Evolutionary conservation across 129 eudicot species (phyloP).

Genomic region (Sambucus nigra): DNA sequence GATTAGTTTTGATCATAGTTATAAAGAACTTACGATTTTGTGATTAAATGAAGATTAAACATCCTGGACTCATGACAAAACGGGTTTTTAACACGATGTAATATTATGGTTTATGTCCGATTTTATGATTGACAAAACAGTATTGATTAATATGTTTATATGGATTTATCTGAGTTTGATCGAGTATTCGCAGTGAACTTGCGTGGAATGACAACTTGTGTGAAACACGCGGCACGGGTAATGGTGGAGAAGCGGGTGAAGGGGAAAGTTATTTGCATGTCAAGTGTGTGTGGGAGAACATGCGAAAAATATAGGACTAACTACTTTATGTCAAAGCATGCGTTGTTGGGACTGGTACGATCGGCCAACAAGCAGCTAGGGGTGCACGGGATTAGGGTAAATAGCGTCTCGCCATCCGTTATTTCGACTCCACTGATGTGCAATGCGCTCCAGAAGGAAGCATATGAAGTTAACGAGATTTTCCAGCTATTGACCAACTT

Average conservation of each 20-base stretch:
- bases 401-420: conserved; percentile 16
- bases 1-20: too few relatives aligned
- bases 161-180: conserved; percentile 9
- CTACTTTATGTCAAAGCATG: conserved; percentile 19
- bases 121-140: too few relatives aligned
- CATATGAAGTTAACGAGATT: conserved; percentile 4
- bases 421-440: conserved; percentile 7
- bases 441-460: neutral
- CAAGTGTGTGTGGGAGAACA: conserved; percentile 7
- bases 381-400: conserved; percentile 17
- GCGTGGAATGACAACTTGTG: conserved; percentile 16
- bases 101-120: too few relatives aligned
- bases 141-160: too few relatives aligned
- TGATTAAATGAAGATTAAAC: too few relatives aligned
- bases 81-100: too few relatives aligned
- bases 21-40: too few relatives aligned
- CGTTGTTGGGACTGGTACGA: conserved; percentile 12
- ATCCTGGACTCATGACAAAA: too few relatives aligned
- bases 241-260: conserved; percentile 16
- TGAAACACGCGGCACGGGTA: conserved; percentile 18
- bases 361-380: conserved; percentile 20
- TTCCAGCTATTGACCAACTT: conserved; percentile 9
- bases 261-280: conserved; percentile 15
- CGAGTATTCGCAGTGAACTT: conserved; percentile 4
- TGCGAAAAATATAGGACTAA: conserved; percentile 9